A percentile compares a stretch with the other conserved stretches of the same genome.
Conservation (phyloP, 75 land plant species). For the Cupressus sempervirens region DNA sequence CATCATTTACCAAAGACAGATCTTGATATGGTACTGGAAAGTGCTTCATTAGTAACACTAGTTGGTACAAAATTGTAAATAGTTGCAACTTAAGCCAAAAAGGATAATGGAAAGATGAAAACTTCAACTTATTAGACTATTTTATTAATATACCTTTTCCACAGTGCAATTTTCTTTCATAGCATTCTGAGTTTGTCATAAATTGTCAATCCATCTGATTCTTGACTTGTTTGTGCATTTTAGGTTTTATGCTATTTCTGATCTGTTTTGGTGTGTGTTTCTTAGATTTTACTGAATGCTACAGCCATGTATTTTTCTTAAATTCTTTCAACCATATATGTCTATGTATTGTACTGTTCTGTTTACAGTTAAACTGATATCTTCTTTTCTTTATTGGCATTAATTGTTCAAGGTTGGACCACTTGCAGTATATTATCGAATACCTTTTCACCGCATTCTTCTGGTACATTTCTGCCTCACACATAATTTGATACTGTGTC, state of each 20-base stretch:
- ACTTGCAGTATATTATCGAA: conserved; percentile 76
- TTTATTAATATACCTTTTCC: not conserved
- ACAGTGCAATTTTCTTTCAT: not conserved
- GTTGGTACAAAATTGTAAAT: not conserved
- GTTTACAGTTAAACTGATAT: not conserved
- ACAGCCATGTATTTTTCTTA: not conserved
- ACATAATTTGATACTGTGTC: not conserved
- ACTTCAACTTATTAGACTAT: not conserved
- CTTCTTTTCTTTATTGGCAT: not conserved
- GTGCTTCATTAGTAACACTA: not conserved
- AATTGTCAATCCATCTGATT: not conserved
- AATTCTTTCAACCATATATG: not conserved
- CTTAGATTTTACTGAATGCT: not conserved
- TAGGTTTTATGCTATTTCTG: not conserved
- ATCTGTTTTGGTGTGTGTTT: not conserved
- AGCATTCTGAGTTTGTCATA: not conserved
- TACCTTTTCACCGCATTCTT: conserved; percentile 71
- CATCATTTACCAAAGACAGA: not conserved
- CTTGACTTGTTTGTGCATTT: not conserved
- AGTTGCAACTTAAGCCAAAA: not conserved
- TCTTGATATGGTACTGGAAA: not conserved
- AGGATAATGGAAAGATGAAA: not conserved
- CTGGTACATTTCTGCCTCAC: conserved; percentile 39
- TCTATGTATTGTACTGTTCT: not conserved
- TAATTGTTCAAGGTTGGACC: conserved; percentile 59